Base-by-base conservation (phyloP, 345 rosid genomes). In the Linum trigynum region DNA sequence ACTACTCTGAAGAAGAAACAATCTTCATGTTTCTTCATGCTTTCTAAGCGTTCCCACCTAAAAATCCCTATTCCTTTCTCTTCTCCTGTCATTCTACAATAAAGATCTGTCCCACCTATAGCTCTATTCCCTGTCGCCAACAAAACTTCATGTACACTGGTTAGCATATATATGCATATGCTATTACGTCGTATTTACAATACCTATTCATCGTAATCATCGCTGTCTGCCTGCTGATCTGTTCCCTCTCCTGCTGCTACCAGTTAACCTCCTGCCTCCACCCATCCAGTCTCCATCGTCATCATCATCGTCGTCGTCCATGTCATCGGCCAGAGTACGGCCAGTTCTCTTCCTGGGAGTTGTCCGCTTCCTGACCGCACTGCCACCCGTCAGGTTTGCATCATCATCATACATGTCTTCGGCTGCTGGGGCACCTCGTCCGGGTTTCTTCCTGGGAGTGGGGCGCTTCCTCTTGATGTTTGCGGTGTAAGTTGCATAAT, bases 401-500 rank as follows among this genome's bases (percentile, higher is more conserved):
- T 77, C 90, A 37, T 84, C 85, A 0, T 81, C 53, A 12, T 48
- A 12, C 32, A 23, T 23, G 32, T 23, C 32, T 23, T 23, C 32
- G 5, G 80, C 78, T 10, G 39, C 81, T 5, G 55, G 48, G 4
- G 43, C 39, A 0, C 75, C 76, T 5, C 53, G 73, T 1, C 74
- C 50, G 74, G 70, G 82, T 15, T 79, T 67, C 57, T 83, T 81
- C 41, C 75, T 71, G 0, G 85, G 80, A 59, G 83, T 72, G 15
- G 90, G 85, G 0, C 99, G 86, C 70, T 91, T 95, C 71, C 90
- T 80, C 75, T 95, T 95, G 59, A 89, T 80, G 76, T 73, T 95
- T 39, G 97, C 81, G 42, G 99, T 88, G 76, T 84, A 95, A 14
- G 82, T 76, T 1, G 87, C 65, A 77, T 83, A 95, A 78, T 95